Conservation (phyloP, 495 filamentous ascomycete species). For the Extremus antarcticus region DNA sequence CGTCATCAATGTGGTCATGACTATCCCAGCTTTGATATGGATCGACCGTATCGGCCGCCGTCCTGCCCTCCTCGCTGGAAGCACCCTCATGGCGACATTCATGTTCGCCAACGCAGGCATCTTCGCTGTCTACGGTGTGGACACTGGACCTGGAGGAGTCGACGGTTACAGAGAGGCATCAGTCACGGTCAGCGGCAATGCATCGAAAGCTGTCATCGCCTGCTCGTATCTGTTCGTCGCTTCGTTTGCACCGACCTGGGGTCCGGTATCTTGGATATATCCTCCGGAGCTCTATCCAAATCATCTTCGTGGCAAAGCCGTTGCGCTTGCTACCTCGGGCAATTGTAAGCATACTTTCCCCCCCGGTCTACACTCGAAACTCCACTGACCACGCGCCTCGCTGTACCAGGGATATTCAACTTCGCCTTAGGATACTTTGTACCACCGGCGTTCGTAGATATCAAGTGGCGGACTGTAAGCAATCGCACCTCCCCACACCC, state of each 20-base stretch:
- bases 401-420: conserved; percentile 61
- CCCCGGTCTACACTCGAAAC: too few relatives aligned
- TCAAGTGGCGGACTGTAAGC: conserved; percentile 55
- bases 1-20: conserved; percentile 49
- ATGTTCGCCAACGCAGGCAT: conserved; percentile 61
- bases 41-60: conserved; percentile 53
- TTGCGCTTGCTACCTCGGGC: conserved; percentile 18
- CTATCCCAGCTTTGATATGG: conserved; percentile 38
- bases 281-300: conserved; percentile 20
- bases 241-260: conserved; percentile 48
- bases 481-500: neutral
- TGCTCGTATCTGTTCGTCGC: conserved; percentile 34
- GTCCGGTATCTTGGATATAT: conserved; percentile 58
- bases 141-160: conserved; percentile 21
- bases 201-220: conserved; percentile 30
- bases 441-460: conserved; percentile 58
- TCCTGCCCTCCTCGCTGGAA: conserved; percentile 52
- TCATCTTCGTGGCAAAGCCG: conserved; percentile 20
- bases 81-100: conserved; percentile 55
- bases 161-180: conserved; percentile 22
- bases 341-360: too few relatives aligned
- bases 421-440: conserved; percentile 68
- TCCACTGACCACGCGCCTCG: too few relatives aligned
- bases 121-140: conserved; percentile 40
- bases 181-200: conserved; percentile 22